Conservation (phyloP, 257 asterid genomes). For the Ocimum tenuiflorum region DNA sequence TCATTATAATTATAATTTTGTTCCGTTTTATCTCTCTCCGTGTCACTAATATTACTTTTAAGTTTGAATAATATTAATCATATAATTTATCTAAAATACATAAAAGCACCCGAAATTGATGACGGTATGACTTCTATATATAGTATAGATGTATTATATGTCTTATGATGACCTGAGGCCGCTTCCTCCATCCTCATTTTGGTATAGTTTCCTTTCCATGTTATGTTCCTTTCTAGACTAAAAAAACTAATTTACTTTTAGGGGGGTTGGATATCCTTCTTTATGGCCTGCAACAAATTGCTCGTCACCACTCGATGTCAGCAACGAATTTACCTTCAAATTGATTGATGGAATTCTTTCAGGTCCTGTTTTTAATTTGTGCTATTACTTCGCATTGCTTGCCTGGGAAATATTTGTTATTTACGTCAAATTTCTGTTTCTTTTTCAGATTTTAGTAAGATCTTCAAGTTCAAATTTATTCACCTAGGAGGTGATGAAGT, state of each 20-base stretch:
- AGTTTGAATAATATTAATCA: too few relatives aligned
- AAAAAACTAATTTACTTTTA: slow-evolving; percentile 11
- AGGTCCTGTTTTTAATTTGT: slow-evolving; percentile 34
- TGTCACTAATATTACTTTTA: too few relatives aligned
- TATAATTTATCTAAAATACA: too few relatives aligned
- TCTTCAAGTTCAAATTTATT: slow-evolving; percentile 75
- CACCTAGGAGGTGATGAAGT: slow-evolving; percentile 98
- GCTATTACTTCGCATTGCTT: not conserved
- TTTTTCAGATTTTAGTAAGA: slow-evolving; percentile 76
- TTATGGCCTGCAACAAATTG: slow-evolving; percentile 72
- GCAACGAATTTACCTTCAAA: slow-evolving; percentile 72
- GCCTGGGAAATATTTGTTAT: not conserved
- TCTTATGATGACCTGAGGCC: too few relatives aligned
- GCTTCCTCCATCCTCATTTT: too few relatives aligned
- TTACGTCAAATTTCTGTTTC: slow-evolving; percentile 2
- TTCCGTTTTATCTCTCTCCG: too few relatives aligned
- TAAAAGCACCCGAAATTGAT: too few relatives aligned
- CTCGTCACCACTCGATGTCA: slow-evolving; percentile 76
- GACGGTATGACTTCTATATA: too few relatives aligned
- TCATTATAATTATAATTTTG: too few relatives aligned
- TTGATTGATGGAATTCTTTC: slow-evolving; percentile 76
- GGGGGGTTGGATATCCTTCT: slow-evolving; percentile 88
- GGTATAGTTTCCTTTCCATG: not conserved
- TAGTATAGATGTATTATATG: too few relatives aligned
- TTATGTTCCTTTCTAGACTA: not conserved